phyloP scores from a whole-genome alignment of 169 alveolate species.

The Cryptosporidium sp. region DNA sequence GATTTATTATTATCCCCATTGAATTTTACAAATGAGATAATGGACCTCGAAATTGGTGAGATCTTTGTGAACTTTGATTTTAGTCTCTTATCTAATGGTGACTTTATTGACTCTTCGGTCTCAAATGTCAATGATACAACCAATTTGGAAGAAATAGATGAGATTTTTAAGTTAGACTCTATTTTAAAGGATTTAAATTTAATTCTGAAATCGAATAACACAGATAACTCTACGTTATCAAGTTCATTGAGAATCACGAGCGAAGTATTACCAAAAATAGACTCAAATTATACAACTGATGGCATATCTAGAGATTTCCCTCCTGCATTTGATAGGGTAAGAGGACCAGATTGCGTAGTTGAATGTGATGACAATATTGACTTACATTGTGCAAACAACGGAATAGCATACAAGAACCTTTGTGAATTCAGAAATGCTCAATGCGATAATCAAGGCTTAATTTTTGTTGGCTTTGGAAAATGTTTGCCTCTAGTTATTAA shows the following conservation, averaged over 20 bases:
- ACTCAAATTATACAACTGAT: not conserved
- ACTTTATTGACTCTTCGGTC: not conserved
- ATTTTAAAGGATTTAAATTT: not conserved
- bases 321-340: conserved; percentile 48
- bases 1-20: conserved; percentile 5
- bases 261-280: not conserved
- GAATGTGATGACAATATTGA: conserved; percentile 6
- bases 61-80: conserved; percentile 29
- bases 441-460: conserved; percentile 5
- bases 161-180: not conserved
- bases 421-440: conserved; percentile 77
- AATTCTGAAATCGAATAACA: not conserved
- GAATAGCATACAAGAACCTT: conserved; percentile 35
- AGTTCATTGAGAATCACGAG: not conserved
- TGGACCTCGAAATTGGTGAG: not conserved
- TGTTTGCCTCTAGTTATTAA: conserved; percentile 24
- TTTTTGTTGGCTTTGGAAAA: conserved; percentile 47
- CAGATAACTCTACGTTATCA: not conserved
- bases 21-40: not conserved
- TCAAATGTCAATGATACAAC: not conserved
- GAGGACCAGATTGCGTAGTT: conserved; percentile 36
- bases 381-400: conserved; percentile 45
- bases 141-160: not conserved
- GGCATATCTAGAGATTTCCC: conserved; percentile 29
- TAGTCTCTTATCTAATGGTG: not conserved